Base-by-base conservation (phyloP, 2,329 filamentous ascomycete species). In the Botrytis deweyae region DNA sequence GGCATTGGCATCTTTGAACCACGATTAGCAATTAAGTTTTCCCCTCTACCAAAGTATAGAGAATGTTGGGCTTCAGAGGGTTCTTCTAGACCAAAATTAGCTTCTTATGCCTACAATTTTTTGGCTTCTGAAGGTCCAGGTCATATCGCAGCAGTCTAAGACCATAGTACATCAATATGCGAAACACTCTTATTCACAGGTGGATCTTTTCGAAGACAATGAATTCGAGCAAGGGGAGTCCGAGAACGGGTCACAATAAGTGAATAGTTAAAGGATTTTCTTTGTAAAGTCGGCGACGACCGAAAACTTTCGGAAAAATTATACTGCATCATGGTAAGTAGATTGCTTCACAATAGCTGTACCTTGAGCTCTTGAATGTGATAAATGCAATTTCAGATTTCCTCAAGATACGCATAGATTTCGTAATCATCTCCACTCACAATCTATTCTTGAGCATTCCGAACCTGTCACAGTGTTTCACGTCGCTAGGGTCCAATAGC, bases 351-450 rank as follows among this genome's bases (percentile, higher is more conserved):
- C 29, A n/a, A 49, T 14, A 67, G 44, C 62, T 64, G 61, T 42
- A 18, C 16, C 65, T 55, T 22, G 46, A 67, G 46, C 58, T 44
- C 22, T 42, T 66, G 3, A 52, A 52, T 65, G n/a, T 72, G 70
- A 67, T 72, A 67, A 67, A 72, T 58, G 22, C 29, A 59, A 72
- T 36, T 72, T 72, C 61, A 46, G n/a, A 67, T 14, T 58, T 72
- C 46, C 40, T 72, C 61, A 22, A 66, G 29, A 66, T 46, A 46
- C 68, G 29, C 55, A 70, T 62, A n/a, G 55, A 29, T 70, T 70
- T 69, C 55, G 52, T 72, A 72, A 69, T 61, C 29, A 38, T 36
- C 64, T 52, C 64, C 55, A 62, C 64, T 69, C 18, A 70, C 25
- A 40, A 72, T 49, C 38, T 55, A 63, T 71, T 63, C 18, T 52